These are phyloP conservation scores for Phylloboletellus chloephorus DNA, from an alignment of 1,284 basidiomycete species.

Conservation along the genomic window DNA sequence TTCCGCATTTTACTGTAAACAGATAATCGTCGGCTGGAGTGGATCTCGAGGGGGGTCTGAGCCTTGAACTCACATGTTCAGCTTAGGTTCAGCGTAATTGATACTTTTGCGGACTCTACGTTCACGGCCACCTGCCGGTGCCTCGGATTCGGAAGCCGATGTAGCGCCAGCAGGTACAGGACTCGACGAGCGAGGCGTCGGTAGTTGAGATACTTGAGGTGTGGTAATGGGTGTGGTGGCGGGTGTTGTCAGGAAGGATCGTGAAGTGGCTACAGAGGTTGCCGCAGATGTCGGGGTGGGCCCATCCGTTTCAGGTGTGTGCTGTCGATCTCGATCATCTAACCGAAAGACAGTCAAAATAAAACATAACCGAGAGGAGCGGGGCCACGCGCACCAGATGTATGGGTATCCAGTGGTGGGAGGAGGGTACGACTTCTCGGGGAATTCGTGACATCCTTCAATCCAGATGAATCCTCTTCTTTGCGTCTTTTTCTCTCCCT, in stretches of 20 bases:
- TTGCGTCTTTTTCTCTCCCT: slow-evolving; percentile 39
- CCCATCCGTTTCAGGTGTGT: slow-evolving; percentile 36
- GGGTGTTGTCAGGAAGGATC: slow-evolving; percentile 39
- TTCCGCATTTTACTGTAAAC: slow-evolving; percentile 81
- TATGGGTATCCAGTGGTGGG: slow-evolving; percentile 35
- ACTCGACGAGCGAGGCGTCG: slow-evolving; percentile 46
- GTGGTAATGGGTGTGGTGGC: slow-evolving; percentile 37
- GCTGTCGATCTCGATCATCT: slow-evolving; percentile 39
- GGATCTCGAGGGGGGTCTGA: slow-evolving; percentile 4
- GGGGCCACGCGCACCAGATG: slow-evolving; percentile 28
- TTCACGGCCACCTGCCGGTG: slow-evolving; percentile 47
- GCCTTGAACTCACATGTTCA: slow-evolving; percentile 68
- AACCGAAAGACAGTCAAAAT: slow-evolving; percentile 15
- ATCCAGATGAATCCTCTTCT: slow-evolving; percentile 36
- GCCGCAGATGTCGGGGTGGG: slow-evolving; percentile 29
- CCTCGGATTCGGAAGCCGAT: slow-evolving; percentile 34
- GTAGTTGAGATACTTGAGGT: slow-evolving; percentile 33
- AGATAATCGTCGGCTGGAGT: slow-evolving; percentile 12
- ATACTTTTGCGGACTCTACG: slow-evolving; percentile 72
- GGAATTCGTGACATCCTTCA: slow-evolving; percentile 66
- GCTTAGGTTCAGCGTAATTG: slow-evolving; percentile 85
- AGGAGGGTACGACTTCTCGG: slow-evolving; percentile 35
- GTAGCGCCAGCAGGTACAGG: slow-evolving; percentile 38
- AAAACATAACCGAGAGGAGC: slow-evolving; percentile 4
- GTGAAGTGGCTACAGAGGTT: slow-evolving; percentile 35